Evolutionary conservation across 78 protist genomes (phyloP), one percentile per base, ranked within the genome.

Genomic region (Dictyostelium citrinum): DNA sequence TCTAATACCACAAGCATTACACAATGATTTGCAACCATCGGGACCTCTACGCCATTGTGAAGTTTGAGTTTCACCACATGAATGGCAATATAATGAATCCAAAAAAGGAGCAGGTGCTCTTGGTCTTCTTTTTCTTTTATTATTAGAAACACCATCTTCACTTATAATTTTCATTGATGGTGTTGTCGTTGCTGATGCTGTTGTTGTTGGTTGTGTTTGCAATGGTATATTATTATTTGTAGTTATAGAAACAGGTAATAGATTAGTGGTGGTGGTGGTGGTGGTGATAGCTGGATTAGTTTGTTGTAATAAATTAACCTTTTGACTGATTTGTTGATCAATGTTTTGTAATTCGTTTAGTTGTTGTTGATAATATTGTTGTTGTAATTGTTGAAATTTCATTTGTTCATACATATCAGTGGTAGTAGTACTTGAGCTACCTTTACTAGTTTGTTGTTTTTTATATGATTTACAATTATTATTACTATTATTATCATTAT

Each of bases 61-160:
- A 24, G 95, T 91, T 72, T 82, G 75, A 6, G 95, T 91, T 27
- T 91, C 95, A 64, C 83, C 83, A 72, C 95, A 91, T 1, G 90
- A 58, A 33, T 78, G 90, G 39, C 95, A 91, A 61, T 55, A 77
- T 8, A 91, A 41, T 17, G 90, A 27, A 64, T 75, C 84, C 49
- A 83, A 82, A 68, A 83, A 60, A 41, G 95, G 95, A 31, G 95
- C 90, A 24, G 95, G 91, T 68, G 95, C 95, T 72, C 95, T 90
- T 33, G 95, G 82, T 71, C 95, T 64, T 71, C 95, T 64, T 33
- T 76, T 81, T 61, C 90, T 83, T 77, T 91, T 91, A 20, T 9
- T n/a, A 20, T 75, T 71, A 22, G 84, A 41, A 33, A 20, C 33
- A 79, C 71, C 71, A 79, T 79, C 71, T 20, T 51, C 71, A 31